These are phyloP conservation scores for Dioscorea dumetorum DNA, from an alignment of 106 monocot species.

Conservation along the genomic window DNA sequence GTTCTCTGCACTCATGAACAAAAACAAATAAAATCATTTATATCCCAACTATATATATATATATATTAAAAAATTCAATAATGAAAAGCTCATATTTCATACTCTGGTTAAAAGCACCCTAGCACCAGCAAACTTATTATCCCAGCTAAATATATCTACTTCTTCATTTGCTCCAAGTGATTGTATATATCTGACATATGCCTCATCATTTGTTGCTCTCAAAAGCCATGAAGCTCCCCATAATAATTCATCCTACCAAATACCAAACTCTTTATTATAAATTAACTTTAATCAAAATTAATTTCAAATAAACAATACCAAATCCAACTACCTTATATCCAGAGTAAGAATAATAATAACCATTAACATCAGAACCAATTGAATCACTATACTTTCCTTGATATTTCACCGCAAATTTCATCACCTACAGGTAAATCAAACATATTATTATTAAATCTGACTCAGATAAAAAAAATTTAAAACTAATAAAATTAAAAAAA, in stretches of 20 bases:
- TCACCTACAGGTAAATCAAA: no score
- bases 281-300: no score
- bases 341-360: slow-evolving; percentile 69
- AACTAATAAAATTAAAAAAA: no score
- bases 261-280: no score
- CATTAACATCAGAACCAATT: slow-evolving; percentile 31
- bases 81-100: background rate
- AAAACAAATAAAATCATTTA: background rate
- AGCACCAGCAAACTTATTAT: slow-evolving; percentile 54
- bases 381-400: slow-evolving; percentile 52
- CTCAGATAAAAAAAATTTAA: no score
- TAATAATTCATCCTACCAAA: slow-evolving; percentile 47
- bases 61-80: background rate
- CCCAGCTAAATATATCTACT: slow-evolving; percentile 58
- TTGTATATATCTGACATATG: slow-evolving; percentile 26
- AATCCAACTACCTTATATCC: slow-evolving; percentile 36
- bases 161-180: slow-evolving; percentile 36
- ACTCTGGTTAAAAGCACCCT: slow-evolving; percentile 37
- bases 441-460: no score
- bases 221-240: slow-evolving; percentile 65
- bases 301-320: no score
- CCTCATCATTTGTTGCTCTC: slow-evolving; percentile 33
- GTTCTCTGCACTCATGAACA: slow-evolving; percentile 9
- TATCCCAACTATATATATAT: background rate
- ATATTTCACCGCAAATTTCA: slow-evolving; percentile 43